A percentile compares a stretch with the other conserved stretches of the same genome.
Evolutionary conservation across 2,329 filamentous ascomycete genomes (phyloP).

Genomic region (Fusarium odoratissimum): DNA sequence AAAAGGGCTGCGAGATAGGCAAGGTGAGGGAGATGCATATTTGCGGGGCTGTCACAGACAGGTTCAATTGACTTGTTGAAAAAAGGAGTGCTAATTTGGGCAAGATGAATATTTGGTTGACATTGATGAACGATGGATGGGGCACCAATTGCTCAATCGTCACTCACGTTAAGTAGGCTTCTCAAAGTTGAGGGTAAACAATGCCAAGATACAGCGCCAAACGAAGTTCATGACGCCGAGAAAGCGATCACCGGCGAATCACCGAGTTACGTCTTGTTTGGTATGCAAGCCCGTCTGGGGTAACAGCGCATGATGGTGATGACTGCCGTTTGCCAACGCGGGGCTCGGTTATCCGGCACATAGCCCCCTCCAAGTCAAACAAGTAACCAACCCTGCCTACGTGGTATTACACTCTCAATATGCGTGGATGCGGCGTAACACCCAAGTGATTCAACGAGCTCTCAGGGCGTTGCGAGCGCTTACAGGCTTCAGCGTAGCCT

Average conservation of each 20-base stretch:
- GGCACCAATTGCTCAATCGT: background rate
- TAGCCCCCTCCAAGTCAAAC: background rate
- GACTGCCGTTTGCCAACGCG: conserved; percentile 22
- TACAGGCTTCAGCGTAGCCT: background rate
- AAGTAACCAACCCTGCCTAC: background rate
- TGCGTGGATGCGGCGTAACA: background rate
- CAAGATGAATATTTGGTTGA: background rate
- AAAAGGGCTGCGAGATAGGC: conserved; percentile 28
- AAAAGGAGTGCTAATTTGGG: background rate
- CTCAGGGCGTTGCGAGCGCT: background rate
- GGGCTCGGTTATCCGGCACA: conserved; percentile 37
- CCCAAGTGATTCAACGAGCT: too few relatives aligned
- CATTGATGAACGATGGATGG: background rate
- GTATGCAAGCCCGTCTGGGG: conserved; percentile 20
- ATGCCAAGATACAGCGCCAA: conserved; percentile 9
- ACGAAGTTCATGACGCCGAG: conserved; percentile 21
- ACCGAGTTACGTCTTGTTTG: conserved; percentile 30
- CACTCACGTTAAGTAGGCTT: conserved; percentile 17
- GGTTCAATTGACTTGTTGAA: background rate
- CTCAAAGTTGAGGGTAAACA: background rate
- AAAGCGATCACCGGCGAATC: conserved; percentile 30
- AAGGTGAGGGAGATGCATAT: conserved; percentile 31
- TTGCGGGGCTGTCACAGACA: conserved; percentile 1
- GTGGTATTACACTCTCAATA: background rate
- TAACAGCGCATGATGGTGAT: conserved; percentile 10